Evolutionary conservation across 2,329 filamentous ascomycete genomes (phyloP).

Genomic region (Botryotinia globosa): DNA sequence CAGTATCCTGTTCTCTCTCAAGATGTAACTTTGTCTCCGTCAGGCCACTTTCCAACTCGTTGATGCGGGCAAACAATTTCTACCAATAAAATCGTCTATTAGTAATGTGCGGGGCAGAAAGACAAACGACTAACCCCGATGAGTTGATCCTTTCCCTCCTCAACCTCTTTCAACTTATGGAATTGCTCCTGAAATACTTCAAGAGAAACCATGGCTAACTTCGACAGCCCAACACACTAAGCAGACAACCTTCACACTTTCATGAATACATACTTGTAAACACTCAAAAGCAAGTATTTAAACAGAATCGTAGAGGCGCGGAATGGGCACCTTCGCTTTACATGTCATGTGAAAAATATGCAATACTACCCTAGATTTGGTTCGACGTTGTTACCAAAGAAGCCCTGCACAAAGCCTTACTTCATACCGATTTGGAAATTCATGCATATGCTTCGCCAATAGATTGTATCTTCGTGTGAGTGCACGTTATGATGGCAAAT

Average conservation of each 20-base stretch:
- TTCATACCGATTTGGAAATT: neutral
- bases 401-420: conserved; percentile 4
- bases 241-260: neutral
- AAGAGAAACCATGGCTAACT: conserved; percentile 21
- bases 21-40: conserved; percentile 20
- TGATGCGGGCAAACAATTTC: conserved; percentile 18
- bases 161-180: conserved; percentile 19
- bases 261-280: neutral
- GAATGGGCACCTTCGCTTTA: neutral
- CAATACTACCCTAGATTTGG: conserved; percentile 5
- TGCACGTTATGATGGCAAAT: neutral
- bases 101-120: neutral
- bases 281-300: neutral
- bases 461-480: neutral
- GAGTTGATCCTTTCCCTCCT: conserved; percentile 19
- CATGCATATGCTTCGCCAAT: neutral
- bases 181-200: conserved; percentile 22
- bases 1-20: conserved; percentile 21
- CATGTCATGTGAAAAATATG: conserved; percentile 5
- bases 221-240: neutral
- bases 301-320: neutral
- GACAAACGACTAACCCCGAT: conserved; percentile 16
- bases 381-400: neutral
- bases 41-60: conserved; percentile 18
- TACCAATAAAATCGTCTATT: neutral